A percentile compares a stretch with the other conserved stretches of the same genome.
Conservation (phyloP, 305 asterid genomes). For the Rubia peregrina region DNA sequence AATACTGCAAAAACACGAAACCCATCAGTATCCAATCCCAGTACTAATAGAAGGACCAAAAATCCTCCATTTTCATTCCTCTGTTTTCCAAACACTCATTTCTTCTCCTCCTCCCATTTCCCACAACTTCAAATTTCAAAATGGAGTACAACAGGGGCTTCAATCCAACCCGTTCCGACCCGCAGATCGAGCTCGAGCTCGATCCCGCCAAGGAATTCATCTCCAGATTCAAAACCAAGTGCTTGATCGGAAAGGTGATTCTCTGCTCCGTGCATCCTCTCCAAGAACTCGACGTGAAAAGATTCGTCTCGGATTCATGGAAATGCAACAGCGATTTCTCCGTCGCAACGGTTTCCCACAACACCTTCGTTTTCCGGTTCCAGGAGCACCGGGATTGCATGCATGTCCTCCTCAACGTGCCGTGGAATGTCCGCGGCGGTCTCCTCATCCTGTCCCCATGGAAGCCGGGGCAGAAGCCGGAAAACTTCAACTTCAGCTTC, state of each 20-base stretch:
- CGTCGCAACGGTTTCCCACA: conserved; percentile 13
- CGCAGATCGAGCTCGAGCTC: background rate
- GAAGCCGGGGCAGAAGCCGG: conserved; percentile 16
- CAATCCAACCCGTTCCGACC: background rate
- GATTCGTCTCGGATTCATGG: conserved; percentile 15
- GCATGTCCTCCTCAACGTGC: conserved; percentile 15
- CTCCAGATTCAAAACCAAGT: background rate
- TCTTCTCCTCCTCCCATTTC: background rate
- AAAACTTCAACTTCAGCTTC: conserved; percentile 8
- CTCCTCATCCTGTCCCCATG: conserved; percentile 23
- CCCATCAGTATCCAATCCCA: background rate
- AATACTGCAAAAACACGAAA: background rate
- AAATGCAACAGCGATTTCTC: conserved; percentile 18
- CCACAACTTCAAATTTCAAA: background rate
- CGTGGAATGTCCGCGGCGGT: conserved; percentile 26
- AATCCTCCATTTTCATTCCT: background rate
- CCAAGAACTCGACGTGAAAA: conserved; percentile 13
- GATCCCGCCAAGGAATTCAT: background rate
- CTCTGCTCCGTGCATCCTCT: background rate
- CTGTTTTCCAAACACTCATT: background rate
- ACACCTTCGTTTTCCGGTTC: conserved; percentile 24
- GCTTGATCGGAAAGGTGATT: conserved; percentile 30
- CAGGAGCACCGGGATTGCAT: conserved; percentile 18
- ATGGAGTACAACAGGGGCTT: background rate
- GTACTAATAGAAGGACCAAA: background rate